Evolutionary conservation across 2,329 filamentous ascomycete genomes (phyloP).

Genomic region (Domatiomyces catenatus): DNA sequence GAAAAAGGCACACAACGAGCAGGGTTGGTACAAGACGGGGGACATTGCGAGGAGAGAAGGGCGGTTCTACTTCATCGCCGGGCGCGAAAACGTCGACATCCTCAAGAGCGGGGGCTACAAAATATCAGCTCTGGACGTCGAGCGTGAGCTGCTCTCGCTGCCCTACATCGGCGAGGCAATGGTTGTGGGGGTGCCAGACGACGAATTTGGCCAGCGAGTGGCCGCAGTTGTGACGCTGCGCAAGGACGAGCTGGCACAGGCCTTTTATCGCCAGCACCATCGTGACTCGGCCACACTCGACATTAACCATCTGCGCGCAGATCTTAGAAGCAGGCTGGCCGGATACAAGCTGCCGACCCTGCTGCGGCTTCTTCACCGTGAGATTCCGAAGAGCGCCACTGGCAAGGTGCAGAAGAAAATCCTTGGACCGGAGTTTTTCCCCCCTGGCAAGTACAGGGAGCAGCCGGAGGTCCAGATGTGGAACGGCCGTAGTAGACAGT

Average conservation of each 20-base stretch:
- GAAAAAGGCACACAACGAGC: conserved; percentile 15
- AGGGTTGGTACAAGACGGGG: conserved; percentile 30
- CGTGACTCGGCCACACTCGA: conserved; percentile 17
- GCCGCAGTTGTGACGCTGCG: conserved; percentile 26
- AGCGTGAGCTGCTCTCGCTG: conserved; percentile 32
- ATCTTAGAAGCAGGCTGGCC: conserved; percentile 31
- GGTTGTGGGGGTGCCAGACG: conserved; percentile 34
- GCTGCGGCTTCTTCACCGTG: conserved; percentile 29
- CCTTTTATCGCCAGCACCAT: conserved; percentile 11
- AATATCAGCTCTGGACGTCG: conserved; percentile 36
- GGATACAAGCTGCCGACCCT: conserved; percentile 36
- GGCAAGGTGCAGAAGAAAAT: conserved; percentile 38
- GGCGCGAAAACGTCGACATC: conserved; percentile 34
- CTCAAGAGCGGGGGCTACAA: conserved; percentile 39
- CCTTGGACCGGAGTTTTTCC: conserved; percentile 27
- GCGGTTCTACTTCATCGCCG: conserved; percentile 31
- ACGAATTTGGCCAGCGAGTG: conserved; percentile 36
- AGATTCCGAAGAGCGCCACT: conserved; percentile 34
- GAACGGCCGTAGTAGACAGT: conserved; percentile 8
- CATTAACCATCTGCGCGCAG: conserved; percentile 28
- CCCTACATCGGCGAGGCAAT: conserved; percentile 34
- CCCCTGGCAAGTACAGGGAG: conserved; percentile 17
- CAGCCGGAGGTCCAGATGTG: conserved; percentile 20
- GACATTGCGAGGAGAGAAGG: conserved; percentile 21
- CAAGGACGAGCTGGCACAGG: conserved; percentile 11